Percentiles rank a stretch among this genome's conserved stretches.
phyloP scores from a whole-genome alignment of 2,329 filamentous ascomycete genomes.

The Fusarium sp. region DNA sequence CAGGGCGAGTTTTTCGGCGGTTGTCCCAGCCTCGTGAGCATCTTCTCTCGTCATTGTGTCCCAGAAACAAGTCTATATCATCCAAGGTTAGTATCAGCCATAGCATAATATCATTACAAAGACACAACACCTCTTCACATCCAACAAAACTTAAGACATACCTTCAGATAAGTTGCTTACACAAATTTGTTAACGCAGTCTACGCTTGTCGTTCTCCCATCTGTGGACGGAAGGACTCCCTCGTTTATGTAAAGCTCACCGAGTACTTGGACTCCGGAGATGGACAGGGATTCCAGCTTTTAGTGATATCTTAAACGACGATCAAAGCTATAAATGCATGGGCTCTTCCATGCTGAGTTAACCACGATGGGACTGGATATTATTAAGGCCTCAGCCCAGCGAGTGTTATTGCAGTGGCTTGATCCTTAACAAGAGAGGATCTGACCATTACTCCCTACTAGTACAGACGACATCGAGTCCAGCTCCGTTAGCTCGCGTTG shows the following conservation, averaged over 20 bases:
- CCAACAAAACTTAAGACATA: not conserved
- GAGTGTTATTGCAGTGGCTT: conserved; percentile 6
- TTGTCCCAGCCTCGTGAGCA: not conserved
- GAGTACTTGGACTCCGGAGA: not conserved
- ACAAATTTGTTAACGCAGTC: conserved; percentile 1
- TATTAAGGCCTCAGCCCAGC: not conserved
- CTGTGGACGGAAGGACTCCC: not conserved
- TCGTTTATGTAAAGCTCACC: conserved; percentile 4
- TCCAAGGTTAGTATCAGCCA: not conserved
- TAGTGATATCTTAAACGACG: not conserved
- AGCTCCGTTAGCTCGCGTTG: not conserved
- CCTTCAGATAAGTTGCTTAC: not conserved
- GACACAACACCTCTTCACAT: not conserved
- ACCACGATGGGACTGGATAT: not conserved
- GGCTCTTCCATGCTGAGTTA: not conserved
- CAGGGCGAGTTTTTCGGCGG: conserved; percentile 49
- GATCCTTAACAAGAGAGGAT: conserved; percentile 9
- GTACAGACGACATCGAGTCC: not conserved
- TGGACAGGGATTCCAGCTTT: not conserved
- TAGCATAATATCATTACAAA: not conserved
- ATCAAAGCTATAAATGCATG: not conserved
- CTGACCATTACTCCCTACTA: not conserved
- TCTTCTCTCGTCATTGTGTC: conserved; percentile 38
- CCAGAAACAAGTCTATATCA: not conserved
- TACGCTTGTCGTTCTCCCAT: not conserved